Base-by-base conservation (phyloP, 768 basidiomycete species). In the Gloeostereum incarnatum region DNA sequence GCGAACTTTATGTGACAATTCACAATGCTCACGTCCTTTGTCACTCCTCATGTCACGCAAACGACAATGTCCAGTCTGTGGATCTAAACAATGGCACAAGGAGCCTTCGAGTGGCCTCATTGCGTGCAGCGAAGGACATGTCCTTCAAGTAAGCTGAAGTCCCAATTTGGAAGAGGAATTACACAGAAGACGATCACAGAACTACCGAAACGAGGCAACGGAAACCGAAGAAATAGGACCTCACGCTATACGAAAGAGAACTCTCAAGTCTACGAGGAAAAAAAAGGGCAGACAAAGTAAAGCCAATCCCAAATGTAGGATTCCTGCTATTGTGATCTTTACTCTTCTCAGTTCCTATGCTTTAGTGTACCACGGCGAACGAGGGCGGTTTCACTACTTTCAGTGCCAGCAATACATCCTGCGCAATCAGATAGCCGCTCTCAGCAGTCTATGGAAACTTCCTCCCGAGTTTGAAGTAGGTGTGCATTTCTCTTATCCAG, bases 61-160 rank as follows among this genome's bases (percentile, higher is more conserved):
- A 38, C 68, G 66, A 45, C 71, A 75, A 31, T 94, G 91, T 52
- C 66, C 74, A 0, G 70, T 81, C 16, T 96, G 92, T 52, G 78
- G 84, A 6, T 92, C 90, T 17, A 75, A 73, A 35, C 75, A 81
- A 54, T 96, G 90, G 90, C 78, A 86, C 49, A 92, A 88, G 52
- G 87, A 90, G 42, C 75, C 78, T 8, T 71, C 78, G 1, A 83
- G 79, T 24, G 92, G 92, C 1, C 65, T 83, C 30, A 72, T 92
- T 30, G 79, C 81, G 2, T 96, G 92, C 57, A 84, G 79, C 46
- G 92, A 96, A 52, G 92, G 92, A 7, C 92, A 96, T 56, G 74
- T 94, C 43, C 71, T 91, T 21, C 85, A 89, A 71, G 90, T 89
- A 54, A 46, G 60, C 26, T 23, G 10, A n/a, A 21, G 5, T 39